Evolutionary conservation across 2,329 filamentous ascomycete species (phyloP), one percentile per base, ranked within the genome.

Genomic region (Trichoderma aggressivum): DNA sequence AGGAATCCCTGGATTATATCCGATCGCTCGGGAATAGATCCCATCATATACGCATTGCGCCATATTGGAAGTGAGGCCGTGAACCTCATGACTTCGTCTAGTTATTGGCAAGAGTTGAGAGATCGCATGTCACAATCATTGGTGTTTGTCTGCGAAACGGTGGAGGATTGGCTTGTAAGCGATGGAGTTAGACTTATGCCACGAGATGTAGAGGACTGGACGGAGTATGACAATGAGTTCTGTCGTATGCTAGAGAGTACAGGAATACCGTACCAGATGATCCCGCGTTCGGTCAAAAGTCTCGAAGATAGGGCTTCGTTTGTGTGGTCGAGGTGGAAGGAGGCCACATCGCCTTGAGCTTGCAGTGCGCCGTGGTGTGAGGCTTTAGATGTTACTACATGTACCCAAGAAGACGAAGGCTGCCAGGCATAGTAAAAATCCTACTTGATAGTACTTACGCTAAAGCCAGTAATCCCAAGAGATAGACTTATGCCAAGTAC

Each of bases 21-120:
- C 8, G 83, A 85, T 73, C 79, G 83, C 8, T 84, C 83, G 1
- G 81, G 81, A 2, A 69, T 83, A 2, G 82, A 84, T 70, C 81
- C 82, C 2, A 72, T 85, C n/a, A 79, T 80, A 7, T 85, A 84
- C 67, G 78, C 82, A 0, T 71, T 72, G 10, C 61, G 75, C 36
- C 80, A 80, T 63, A 78, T 79, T 1, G 77, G 79, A 1, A 50
- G 71, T 2, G 76, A 75, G 3, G 76, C 76, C 1, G 78, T 76
- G 1, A 3, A 60, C 2, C 53, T 70, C 0, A 74, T 83, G 70
- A 55, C 80, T 18, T 65, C 63, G 3, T 71, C 73, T 3, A 60
- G 64, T 6, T n/a, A 64, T 10, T 83, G 81, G 81, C 26, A 28
- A 7, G 74, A 76, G 55, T 70, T 83, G n/a, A 74, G 75, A 68